A percentile compares a stretch with the other conserved stretches of the same genome.
Evolutionary conservation across 2,329 filamentous ascomycete species (phyloP).

Genomic region (Nemania sp.): DNA sequence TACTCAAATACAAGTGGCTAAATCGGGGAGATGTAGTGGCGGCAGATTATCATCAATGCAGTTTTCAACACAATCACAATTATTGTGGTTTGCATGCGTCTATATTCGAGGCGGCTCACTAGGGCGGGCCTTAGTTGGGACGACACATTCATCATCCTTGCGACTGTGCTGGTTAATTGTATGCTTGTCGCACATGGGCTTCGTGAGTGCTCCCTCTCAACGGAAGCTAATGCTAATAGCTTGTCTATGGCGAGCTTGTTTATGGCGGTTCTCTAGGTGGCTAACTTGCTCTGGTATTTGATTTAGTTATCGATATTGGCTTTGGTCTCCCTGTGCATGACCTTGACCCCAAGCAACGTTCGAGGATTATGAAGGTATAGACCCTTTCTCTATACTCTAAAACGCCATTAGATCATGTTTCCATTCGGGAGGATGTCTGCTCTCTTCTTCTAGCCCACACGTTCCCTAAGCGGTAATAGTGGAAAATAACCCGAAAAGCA

Average conservation of each 20-base stretch:
- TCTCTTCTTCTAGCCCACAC: not conserved
- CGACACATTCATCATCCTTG: slow-evolving; percentile 37
- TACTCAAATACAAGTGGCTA: not conserved
- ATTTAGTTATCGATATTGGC: slow-evolving; percentile 19
- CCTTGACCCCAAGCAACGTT: not conserved
- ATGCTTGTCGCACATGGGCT: slow-evolving; percentile 17
- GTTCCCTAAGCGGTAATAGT: not conserved
- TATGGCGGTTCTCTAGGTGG: not conserved
- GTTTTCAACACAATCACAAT: slow-evolving; percentile 19
- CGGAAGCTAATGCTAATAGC: no score
- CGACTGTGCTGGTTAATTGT: slow-evolving; percentile 22
- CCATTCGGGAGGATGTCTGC: not conserved
- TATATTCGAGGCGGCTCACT: slow-evolving; percentile 37
- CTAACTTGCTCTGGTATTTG: not conserved
- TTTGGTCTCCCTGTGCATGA: slow-evolving; percentile 30
- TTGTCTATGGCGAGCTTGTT: no score
- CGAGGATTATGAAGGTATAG: slow-evolving; percentile 6
- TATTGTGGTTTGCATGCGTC: slow-evolving; percentile 34
- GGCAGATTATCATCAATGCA: slow-evolving; percentile 28
- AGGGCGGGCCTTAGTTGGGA: slow-evolving; percentile 40
- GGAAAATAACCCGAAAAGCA: not conserved
- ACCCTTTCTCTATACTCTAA: not conserved
- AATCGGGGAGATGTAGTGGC: not conserved
- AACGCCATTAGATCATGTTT: not conserved
- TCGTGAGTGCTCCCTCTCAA: slow-evolving; percentile 21